Evolutionary conservation across 148 eudicot genomes (phyloP).

Genomic region (Persicaria maculosa): DNA sequence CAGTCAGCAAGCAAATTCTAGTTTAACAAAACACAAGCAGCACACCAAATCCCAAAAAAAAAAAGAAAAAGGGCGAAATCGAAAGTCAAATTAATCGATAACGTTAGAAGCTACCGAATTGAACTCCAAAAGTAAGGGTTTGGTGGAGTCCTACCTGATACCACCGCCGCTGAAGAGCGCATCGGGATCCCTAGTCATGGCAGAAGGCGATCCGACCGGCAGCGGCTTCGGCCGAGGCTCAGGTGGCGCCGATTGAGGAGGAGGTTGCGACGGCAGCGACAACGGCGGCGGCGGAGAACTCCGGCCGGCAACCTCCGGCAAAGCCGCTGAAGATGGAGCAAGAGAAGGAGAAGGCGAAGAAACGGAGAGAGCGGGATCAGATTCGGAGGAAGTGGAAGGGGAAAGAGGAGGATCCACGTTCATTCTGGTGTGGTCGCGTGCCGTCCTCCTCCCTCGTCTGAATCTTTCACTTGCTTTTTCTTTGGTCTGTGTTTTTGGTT

Average conservation of each 20-base stretch:
- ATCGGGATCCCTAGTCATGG: slow-evolving; percentile 42
- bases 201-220: slow-evolving; percentile 4
- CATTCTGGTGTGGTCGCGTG: background rate
- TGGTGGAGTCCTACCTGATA: slow-evolving; percentile 27
- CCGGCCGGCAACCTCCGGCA: background rate
- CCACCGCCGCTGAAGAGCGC: slow-evolving; percentile 58
- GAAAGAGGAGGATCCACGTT: slow-evolving; percentile 7
- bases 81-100: background rate
- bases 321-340: background rate
- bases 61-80: background rate
- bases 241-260: background rate
- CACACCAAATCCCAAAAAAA: background rate
- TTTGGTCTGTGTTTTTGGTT: background rate
- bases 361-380: background rate
- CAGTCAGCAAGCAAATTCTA: background rate
- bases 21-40: background rate
- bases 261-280: background rate
- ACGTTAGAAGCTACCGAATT: background rate
- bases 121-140: background rate
- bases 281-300: background rate
- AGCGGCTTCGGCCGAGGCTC: slow-evolving; percentile 2
- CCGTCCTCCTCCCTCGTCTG: background rate
- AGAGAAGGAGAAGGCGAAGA: background rate
- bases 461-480: background rate
- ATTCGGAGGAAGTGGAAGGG: slow-evolving; percentile 3